Conservation (phyloP, 2,329 filamentous ascomycete species). For the Biscogniauxia sp. region DNA sequence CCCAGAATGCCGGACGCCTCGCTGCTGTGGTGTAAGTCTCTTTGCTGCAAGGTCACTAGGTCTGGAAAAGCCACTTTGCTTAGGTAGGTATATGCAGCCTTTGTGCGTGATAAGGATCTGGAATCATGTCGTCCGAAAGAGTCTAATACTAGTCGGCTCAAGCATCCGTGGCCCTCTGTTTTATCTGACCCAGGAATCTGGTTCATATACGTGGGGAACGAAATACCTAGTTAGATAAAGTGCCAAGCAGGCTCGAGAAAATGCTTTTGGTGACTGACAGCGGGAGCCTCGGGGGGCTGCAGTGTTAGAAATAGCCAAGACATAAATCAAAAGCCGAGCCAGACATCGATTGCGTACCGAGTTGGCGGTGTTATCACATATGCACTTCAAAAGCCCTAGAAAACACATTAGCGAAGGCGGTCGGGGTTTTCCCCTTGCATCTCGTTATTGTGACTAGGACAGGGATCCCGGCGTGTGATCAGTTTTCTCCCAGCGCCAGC, state of each 20-base stretch:
- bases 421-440: not conserved
- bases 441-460: not conserved
- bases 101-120: not conserved
- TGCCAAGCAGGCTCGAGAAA: not conserved
- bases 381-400: too few relatives aligned
- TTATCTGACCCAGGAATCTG: not conserved
- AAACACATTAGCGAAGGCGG: too few relatives aligned
- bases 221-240: not conserved
- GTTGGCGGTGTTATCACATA: too few relatives aligned
- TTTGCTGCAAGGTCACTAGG: not conserved
- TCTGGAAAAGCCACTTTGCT: not conserved
- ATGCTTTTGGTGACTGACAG: not conserved
- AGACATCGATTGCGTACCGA: too few relatives aligned
- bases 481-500: too few relatives aligned
- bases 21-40: not conserved
- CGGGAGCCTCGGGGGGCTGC: not conserved
- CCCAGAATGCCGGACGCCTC: slow-evolving; percentile 10
- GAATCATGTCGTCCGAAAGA: not conserved
- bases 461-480: too few relatives aligned
- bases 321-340: not conserved
- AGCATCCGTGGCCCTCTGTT: not conserved
- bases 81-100: not conserved
- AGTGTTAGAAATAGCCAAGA: not conserved
- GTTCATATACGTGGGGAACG: not conserved
- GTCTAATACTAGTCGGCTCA: not conserved